These are phyloP conservation scores for Jacaranda mimosifolia DNA, from an alignment of 257 asterid genomes.

Conservation along the genomic window DNA sequence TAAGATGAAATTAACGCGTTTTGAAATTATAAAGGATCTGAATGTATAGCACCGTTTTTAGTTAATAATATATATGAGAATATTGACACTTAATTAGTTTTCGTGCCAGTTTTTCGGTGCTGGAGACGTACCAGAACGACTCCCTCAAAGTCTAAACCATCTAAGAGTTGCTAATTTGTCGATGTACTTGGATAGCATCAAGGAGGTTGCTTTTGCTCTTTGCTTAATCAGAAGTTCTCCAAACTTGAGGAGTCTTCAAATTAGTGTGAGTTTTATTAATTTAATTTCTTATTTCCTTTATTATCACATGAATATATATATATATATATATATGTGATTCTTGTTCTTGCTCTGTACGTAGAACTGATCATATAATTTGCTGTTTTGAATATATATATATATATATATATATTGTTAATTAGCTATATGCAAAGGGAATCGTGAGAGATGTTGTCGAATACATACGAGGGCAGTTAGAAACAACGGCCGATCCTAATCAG, in stretches of 20 bases:
- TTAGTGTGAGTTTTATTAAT: background rate
- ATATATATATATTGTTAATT: no score
- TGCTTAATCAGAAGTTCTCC: constrained; percentile 10
- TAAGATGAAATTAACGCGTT: no score
- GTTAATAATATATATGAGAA: no score
- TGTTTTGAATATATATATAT: no score
- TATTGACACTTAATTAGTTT: background rate
- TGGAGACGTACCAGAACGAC: constrained; percentile 4
- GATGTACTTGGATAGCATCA: constrained; percentile 4
- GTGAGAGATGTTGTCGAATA: background rate
- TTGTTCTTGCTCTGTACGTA: background rate
- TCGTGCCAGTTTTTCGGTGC: constrained; percentile 4
- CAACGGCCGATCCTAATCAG: background rate
- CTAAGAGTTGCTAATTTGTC: constrained; percentile 15
- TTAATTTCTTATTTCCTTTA: no score
- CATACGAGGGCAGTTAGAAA: background rate
- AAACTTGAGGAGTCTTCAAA: background rate
- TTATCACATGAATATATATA: no score
- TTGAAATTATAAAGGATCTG: no score
- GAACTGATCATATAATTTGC: background rate
- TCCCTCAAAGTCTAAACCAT: background rate
- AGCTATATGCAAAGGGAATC: background rate
- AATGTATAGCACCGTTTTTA: no score
- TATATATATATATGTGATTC: background rate
- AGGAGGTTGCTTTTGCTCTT: constrained; percentile 26